Base-by-base conservation (phyloP, 345 rosid genomes). In the Salix koriyanagi region DNA sequence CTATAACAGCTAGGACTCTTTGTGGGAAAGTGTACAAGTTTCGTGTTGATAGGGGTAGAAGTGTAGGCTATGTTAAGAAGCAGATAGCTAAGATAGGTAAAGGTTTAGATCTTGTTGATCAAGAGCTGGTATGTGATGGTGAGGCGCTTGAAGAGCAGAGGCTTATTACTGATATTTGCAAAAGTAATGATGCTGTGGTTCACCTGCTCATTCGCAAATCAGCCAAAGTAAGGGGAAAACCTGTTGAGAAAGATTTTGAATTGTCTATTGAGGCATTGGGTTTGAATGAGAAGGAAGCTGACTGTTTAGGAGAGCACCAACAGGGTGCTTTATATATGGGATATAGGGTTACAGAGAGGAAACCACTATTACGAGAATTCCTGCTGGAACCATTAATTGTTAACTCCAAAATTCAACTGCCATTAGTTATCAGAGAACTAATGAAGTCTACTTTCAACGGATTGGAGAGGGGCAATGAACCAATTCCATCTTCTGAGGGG, bases 131-230 rank as follows among this genome's bases (percentile, higher is more conserved):
- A 36, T 89, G 85, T 62, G 86, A 94, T 68, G 94, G 94, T 41
- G 94, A 87, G 86, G 89, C 87, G 89, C 91, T 94, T 71, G 93
- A 92, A 83, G 97, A 94, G 81, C 90, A 91, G 86, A 88, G 79
- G 79, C 91, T 88, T 54, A 78, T 94, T 77, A 77, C 86, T 77
- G 92, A 92, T 73, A 85, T 92, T 74, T 83, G 89, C 82, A 88
- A 81, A 80, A 73, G 80, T 2, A 76, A 86, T 65, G 92, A 90
- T 64, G 79, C 79, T 62, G 89, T 90, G 71, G 78, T 94, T 82
- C 91, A 87, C 74, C 86, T 94, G 82, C 81, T 90, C 2, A 82
- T 90, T 74, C 81, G 85, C 66, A 86, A 79, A 77, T 88, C 94
- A 64, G 90, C 85, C 72, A 88, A 88, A 84, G 84, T 89, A 66